phyloP scores from a whole-genome alignment of 2,329 filamentous ascomycete species.

The Trichophyton mentagrophytes region DNA sequence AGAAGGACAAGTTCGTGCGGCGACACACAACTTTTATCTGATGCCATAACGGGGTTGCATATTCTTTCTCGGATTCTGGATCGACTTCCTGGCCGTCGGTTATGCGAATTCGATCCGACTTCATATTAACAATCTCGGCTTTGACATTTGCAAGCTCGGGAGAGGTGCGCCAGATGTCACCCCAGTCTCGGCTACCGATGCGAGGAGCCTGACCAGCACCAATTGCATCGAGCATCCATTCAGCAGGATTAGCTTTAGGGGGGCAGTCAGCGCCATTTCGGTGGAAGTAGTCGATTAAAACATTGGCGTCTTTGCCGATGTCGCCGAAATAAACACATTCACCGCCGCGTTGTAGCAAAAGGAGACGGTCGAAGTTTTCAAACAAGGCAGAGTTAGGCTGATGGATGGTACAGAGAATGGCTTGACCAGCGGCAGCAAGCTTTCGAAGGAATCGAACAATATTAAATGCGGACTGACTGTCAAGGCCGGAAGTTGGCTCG shows the following conservation, averaged over 20 bases:
- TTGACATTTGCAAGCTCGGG: slow-evolving; percentile 42
- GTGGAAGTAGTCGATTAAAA: slow-evolving; percentile 52
- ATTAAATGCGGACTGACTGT: slow-evolving; percentile 85
- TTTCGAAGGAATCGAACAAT: slow-evolving; percentile 82
- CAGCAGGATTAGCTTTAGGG: slow-evolving; percentile 56
- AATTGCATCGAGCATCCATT: slow-evolving; percentile 55
- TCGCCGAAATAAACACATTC: slow-evolving; percentile 58
- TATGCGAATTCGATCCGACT: slow-evolving; percentile 43
- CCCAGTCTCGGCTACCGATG: slow-evolving; percentile 52
- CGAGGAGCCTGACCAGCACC: slow-evolving; percentile 58
- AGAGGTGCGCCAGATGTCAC: slow-evolving; percentile 43
- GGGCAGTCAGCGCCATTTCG: slow-evolving; percentile 49
- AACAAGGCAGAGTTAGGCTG: slow-evolving; percentile 94
- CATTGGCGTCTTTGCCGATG: slow-evolving; percentile 48
- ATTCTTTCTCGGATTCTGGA: slow-evolving; percentile 54
- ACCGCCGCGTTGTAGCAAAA: slow-evolving; percentile 53
- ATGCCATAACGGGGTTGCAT: slow-evolving; percentile 64
- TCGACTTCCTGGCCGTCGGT: slow-evolving; percentile 28
- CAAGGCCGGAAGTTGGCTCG: slow-evolving; percentile 86
- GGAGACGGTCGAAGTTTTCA: slow-evolving; percentile 60
- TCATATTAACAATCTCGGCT: slow-evolving; percentile 52
- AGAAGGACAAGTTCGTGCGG: slow-evolving; percentile 66
- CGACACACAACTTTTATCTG: slow-evolving; percentile 64
- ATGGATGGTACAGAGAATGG: slow-evolving; percentile 93
- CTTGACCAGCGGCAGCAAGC: slow-evolving; percentile 75